phyloP scores from a whole-genome alignment of 805 yeast species.

The Starmerella floricola region DNA sequence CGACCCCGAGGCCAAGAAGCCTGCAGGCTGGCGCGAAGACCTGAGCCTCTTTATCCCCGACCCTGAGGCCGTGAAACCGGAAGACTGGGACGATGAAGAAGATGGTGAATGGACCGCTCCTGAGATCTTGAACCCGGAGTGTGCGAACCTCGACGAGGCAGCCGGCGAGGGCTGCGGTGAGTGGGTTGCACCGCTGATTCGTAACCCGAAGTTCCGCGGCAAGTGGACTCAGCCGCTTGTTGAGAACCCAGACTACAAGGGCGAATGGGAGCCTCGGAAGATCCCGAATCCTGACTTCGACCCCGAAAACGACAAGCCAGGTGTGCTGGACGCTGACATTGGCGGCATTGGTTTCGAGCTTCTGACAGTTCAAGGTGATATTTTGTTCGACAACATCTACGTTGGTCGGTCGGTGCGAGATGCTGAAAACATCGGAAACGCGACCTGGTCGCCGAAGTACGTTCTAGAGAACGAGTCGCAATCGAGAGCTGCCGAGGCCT shows the following conservation, averaged over 20 bases:
- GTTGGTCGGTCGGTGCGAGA: constrained; percentile 73
- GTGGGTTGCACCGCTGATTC: constrained; percentile 58
- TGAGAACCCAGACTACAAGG: constrained; percentile 64
- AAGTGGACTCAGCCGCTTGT: constrained; percentile 62
- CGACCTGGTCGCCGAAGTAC: constrained; percentile 42
- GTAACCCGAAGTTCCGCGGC: constrained; percentile 63
- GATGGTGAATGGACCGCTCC: constrained; percentile 82
- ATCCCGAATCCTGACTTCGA: constrained; percentile 65
- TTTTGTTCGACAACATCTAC: constrained; percentile 72
- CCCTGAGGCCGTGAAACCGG: constrained; percentile 56
- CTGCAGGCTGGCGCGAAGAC: constrained; percentile 69
- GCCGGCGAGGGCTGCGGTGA: constrained; percentile 58
- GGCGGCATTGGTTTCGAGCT: constrained; percentile 81
- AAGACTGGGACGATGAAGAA: constrained; percentile 78
- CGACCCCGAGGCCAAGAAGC: constrained; percentile 57
- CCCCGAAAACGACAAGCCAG: constrained; percentile 32
- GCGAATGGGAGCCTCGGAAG: constrained; percentile 59
- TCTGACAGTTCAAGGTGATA: constrained; percentile 72
- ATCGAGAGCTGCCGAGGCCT: constrained; percentile 22
- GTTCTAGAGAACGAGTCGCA: constrained; percentile 26
- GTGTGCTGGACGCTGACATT: constrained; percentile 45
- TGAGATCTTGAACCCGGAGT: constrained; percentile 54
- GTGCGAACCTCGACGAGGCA: constrained; percentile 32
- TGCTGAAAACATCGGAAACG: constrained; percentile 74
- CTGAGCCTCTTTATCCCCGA: constrained; percentile 49